phyloP scores from a whole-genome alignment of 371 early-diverging fungal species.

The Rhizomucor miehei region DNA sequence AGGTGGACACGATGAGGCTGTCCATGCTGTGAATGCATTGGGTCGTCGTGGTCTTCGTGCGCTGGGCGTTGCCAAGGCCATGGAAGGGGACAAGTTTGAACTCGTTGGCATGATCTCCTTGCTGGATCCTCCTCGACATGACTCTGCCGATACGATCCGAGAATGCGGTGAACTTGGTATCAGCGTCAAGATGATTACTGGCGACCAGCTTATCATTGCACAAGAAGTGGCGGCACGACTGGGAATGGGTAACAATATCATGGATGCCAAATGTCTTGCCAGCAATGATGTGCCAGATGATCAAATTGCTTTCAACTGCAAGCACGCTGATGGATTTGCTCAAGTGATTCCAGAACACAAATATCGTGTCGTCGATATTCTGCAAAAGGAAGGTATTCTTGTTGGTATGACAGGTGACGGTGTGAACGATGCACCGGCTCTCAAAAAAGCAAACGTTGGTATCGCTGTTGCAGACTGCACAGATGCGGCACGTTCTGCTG shows the following conservation, averaged over 20 bases:
- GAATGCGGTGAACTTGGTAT: constrained; percentile 57
- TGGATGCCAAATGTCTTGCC: constrained; percentile 71
- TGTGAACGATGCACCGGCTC: constrained; percentile 88
- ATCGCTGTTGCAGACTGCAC: constrained; percentile 79
- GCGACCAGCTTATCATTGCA: constrained; percentile 87
- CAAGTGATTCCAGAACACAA: constrained; percentile 97
- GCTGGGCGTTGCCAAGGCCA: constrained; percentile 82
- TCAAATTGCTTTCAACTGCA: constrained; percentile 67
- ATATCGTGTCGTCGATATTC: constrained; percentile 66
- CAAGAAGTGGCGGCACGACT: constrained; percentile 80
- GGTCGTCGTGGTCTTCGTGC: constrained; percentile 89
- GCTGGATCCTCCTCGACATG: constrained; percentile 79
- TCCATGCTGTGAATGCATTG: constrained; percentile 75
- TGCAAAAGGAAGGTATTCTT: constrained; percentile 63
- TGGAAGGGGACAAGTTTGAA: constrained; percentile 30
- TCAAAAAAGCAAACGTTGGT: constrained; percentile 87
- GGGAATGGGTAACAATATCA: constrained; percentile 77
- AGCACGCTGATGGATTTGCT: constrained; percentile 92
- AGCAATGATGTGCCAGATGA: constrained; percentile 61
- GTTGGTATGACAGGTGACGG: constrained; percentile 86
- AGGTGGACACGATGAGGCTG: constrained; percentile 86
- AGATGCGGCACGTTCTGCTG: constrained; percentile 95
- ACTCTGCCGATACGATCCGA: constrained; percentile 34
- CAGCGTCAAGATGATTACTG: constrained; percentile 88
- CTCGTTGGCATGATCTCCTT: constrained; percentile 73